Evolutionary conservation across 1,284 basidiomycete species (phyloP).

Genomic region (Inonotus hispidus): DNA sequence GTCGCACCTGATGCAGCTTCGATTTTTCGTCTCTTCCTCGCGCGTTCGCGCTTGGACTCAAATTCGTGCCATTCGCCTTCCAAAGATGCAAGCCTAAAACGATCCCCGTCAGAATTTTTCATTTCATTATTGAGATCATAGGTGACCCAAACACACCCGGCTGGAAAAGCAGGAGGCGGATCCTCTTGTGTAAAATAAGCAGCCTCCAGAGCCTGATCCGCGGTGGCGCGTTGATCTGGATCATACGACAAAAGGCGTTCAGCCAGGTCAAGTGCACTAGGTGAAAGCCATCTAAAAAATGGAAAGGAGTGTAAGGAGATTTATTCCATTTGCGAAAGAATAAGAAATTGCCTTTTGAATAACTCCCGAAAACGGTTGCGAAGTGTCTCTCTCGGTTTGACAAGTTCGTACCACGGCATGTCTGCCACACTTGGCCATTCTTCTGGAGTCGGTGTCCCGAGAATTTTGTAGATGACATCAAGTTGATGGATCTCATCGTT

Average conservation of each 20-base stretch:
- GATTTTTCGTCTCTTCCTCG: slow-evolving; percentile 63
- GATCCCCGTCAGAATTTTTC: slow-evolving; percentile 17
- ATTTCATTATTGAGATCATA: neutral
- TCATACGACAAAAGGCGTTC: slow-evolving; percentile 81
- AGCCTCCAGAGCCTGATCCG: slow-evolving; percentile 73
- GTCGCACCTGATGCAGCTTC: slow-evolving; percentile 26
- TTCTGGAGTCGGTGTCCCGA: slow-evolving; percentile 84
- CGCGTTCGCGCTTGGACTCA: slow-evolving; percentile 81
- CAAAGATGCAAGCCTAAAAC: slow-evolving; percentile 51
- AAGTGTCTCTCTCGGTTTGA: slow-evolving; percentile 76
- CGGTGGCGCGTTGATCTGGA: slow-evolving; percentile 73
- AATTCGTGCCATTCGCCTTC: slow-evolving; percentile 95
- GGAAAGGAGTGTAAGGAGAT: slow-evolving; percentile 8
- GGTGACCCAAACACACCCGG: slow-evolving; percentile 53
- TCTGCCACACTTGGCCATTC: slow-evolving; percentile 81
- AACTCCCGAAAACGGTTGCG: slow-evolving; percentile 71
- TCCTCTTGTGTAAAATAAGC: slow-evolving; percentile 81
- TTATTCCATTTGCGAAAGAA: neutral
- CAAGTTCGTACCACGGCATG: slow-evolving; percentile 98
- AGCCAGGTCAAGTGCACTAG: slow-evolving; percentile 81
- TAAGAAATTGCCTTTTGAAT: slow-evolving; percentile 65
- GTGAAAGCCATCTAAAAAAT: slow-evolving; percentile 67
- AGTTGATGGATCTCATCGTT: slow-evolving; percentile 97
- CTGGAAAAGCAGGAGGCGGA: slow-evolving; percentile 70
- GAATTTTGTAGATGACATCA: slow-evolving; percentile 84